Evolutionary conservation across 1,139 yeast genomes (phyloP).

Genomic region (Yamadazyma siamensis): DNA sequence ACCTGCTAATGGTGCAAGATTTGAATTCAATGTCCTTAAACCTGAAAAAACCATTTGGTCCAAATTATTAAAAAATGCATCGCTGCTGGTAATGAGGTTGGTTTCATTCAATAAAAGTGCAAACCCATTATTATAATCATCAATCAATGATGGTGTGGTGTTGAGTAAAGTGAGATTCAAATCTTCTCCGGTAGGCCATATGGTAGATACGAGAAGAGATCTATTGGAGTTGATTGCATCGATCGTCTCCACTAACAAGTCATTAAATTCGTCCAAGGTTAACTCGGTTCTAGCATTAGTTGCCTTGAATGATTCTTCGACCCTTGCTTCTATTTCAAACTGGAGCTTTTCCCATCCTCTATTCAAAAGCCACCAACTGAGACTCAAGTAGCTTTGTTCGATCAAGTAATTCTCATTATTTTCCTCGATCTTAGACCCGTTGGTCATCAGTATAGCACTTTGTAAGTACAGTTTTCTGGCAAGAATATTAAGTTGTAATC

Average conservation of each 20-base stretch:
- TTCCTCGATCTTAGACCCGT: conserved; percentile 20
- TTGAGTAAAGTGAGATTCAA: conserved; percentile 43
- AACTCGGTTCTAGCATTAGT: conserved; percentile 74
- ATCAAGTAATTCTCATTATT: conserved; percentile 41
- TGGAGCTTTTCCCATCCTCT: conserved; percentile 72
- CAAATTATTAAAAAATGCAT: conserved; percentile 30
- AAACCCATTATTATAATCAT: conserved; percentile 37
- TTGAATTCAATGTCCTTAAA: conserved; percentile 27
- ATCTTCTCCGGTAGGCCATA: conserved; percentile 43
- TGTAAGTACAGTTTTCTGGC: conserved; percentile 84
- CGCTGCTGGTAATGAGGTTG: conserved; percentile 30
- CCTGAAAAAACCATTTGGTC: conserved; percentile 25
- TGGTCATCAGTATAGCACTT: conserved; percentile 69
- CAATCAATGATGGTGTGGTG: conserved; percentile 43
- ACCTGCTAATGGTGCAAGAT: conserved; percentile 18
- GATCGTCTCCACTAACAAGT: conserved; percentile 16
- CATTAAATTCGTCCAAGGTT: conserved; percentile 54
- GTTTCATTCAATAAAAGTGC: conserved; percentile 47
- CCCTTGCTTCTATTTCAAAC: conserved; percentile 53
- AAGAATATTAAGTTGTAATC: conserved; percentile 81
- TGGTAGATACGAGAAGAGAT: conserved; percentile 24
- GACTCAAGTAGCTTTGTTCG: conserved; percentile 81
- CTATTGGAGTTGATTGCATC: conserved; percentile 18
- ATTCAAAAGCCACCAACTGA: conserved; percentile 93
- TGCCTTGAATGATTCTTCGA: conserved; percentile 56